Percentiles rank a stretch among this genome's conserved stretches.
Conservation (phyloP, 352 stramenopile species). For the Pythium chondricola region DNA sequence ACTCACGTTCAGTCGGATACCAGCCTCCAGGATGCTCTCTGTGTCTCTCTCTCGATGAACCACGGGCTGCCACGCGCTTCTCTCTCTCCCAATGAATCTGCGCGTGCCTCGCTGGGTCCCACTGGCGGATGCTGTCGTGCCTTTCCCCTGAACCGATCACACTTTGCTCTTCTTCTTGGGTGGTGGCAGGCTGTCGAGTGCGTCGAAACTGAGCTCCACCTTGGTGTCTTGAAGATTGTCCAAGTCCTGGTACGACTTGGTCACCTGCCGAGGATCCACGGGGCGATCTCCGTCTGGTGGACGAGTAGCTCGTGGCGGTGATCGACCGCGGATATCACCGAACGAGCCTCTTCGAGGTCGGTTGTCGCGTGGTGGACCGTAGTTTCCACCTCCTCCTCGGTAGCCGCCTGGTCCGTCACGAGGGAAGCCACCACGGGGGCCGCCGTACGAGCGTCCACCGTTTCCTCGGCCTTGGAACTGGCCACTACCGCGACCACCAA, state of each 20-base stretch:
- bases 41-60: no score
- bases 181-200: constrained; percentile 66
- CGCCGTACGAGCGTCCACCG: constrained; percentile 18
- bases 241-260: constrained; percentile 80
- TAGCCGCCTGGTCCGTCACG: constrained; percentile 49
- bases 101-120: no score
- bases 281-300: constrained; percentile 63
- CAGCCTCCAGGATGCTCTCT: no score
- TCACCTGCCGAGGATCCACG: constrained; percentile 72
- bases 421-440: constrained; percentile 35
- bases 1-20: no score
- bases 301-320: constrained; percentile 22
- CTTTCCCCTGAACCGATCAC: no score
- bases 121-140: no score
- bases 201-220: constrained; percentile 81
- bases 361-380: constrained; percentile 46
- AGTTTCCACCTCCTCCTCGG: constrained; percentile 42
- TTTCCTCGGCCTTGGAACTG: constrained; percentile 23
- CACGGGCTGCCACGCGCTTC: no score
- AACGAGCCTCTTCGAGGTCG: constrained; percentile 42
- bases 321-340: constrained; percentile 21
- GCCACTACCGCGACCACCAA: constrained; percentile 32
- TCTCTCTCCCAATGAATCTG: no score
- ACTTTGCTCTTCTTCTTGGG: constrained; percentile 85
- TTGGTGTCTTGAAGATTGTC: constrained; percentile 81